Evolutionary conservation across 371 early-diverging fungal genomes (phyloP).

Genomic region (Mucor circinelloides): DNA sequence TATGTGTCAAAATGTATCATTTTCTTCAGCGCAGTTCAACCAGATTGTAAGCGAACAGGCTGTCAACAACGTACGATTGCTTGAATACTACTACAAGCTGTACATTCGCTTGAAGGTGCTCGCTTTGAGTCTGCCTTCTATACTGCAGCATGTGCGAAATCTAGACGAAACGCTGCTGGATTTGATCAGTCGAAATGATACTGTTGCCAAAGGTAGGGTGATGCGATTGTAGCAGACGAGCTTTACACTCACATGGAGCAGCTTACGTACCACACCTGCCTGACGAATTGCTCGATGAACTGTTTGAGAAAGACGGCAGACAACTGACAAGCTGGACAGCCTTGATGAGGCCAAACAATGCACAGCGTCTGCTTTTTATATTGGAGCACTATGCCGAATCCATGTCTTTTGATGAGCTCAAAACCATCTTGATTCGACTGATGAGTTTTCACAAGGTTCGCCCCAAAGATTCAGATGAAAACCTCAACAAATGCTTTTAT

Average conservation of each 20-base stretch:
- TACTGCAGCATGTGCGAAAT: neutral
- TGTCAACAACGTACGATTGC: neutral
- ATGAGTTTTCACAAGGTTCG: neutral
- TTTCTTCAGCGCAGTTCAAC: slow-evolving; percentile 4
- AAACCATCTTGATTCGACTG: neutral
- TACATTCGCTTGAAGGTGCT: neutral
- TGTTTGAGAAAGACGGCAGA: slow-evolving; percentile 6
- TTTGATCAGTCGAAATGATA: neutral
- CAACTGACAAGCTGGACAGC: slow-evolving; percentile 1
- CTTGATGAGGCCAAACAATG: neutral
- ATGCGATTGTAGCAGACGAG: no score
- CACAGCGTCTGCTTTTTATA: neutral
- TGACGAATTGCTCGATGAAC: neutral
- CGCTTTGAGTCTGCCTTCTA: neutral
- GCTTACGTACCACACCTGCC: slow-evolving; percentile 7
- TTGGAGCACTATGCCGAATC: neutral
- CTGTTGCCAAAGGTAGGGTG: slow-evolving; percentile 3
- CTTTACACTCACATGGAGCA: neutral
- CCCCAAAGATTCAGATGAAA: neutral
- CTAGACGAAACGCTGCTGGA: neutral
- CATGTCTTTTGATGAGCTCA: neutral
- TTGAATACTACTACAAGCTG: slow-evolving; percentile 5
- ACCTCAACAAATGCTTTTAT: neutral
- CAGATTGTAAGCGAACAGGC: neutral
- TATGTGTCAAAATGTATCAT: neutral